phyloP scores from a whole-genome alignment of 805 yeast species.

The Candida sphagnicola region DNA sequence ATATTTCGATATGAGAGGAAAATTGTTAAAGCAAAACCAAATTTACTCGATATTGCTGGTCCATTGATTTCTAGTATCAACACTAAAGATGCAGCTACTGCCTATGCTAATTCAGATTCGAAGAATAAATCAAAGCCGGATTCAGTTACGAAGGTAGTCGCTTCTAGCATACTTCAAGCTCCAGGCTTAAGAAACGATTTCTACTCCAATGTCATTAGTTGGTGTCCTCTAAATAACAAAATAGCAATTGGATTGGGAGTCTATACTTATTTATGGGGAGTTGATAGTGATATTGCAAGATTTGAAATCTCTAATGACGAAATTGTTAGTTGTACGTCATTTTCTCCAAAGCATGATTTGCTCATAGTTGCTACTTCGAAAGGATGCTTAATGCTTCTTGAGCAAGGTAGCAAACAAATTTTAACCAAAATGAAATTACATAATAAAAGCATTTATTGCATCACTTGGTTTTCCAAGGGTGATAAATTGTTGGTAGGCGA shows the following conservation, averaged over 20 bases:
- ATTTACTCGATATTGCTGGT: slow-evolving; percentile 13
- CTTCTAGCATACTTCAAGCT: slow-evolving; percentile 37
- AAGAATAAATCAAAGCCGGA: background rate
- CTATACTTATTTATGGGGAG: slow-evolving; percentile 62
- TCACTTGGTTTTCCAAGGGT: slow-evolving; percentile 53
- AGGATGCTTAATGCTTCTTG: slow-evolving; percentile 50
- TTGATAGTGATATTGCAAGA: slow-evolving; percentile 38
- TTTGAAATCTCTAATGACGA: slow-evolving; percentile 42
- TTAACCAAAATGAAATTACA: slow-evolving; percentile 14
- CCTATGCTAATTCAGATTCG: slow-evolving; percentile 6
- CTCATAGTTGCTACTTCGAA: slow-evolving; percentile 55
- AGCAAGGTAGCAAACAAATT: slow-evolving; percentile 24
- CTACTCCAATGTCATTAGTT: slow-evolving; percentile 69
- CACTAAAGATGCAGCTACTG: slow-evolving; percentile 8
- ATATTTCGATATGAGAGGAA: slow-evolving; percentile 32
- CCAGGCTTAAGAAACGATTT: slow-evolving; percentile 74
- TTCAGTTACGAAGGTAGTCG: slow-evolving; percentile 7
- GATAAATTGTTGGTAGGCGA: slow-evolving; percentile 57
- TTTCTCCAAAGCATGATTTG: slow-evolving; percentile 40
- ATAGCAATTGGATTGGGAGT: slow-evolving; percentile 66
- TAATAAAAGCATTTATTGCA: slow-evolving; percentile 48
- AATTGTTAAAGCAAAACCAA: slow-evolving; percentile 1
- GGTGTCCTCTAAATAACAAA: slow-evolving; percentile 52
- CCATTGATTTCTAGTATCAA: slow-evolving; percentile 11
- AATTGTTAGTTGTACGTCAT: slow-evolving; percentile 54